Percentiles rank a stretch among this genome's conserved stretches.
Evolutionary conservation across 1,284 basidiomycete species (phyloP).

Genomic region (Apiotrichum laibachii): DNA sequence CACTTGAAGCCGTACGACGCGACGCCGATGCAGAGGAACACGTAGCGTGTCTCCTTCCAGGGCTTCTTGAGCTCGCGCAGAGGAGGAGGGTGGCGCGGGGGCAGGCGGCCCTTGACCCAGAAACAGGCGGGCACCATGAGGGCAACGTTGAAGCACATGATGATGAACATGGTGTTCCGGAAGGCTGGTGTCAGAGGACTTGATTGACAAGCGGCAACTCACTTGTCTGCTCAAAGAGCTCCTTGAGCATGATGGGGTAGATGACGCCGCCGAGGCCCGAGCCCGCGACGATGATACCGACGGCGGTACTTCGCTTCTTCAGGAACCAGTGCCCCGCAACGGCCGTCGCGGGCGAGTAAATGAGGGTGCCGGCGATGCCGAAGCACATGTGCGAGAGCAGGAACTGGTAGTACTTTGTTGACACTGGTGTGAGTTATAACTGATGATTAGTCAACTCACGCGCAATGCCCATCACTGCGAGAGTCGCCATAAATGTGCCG

Average conservation of each 20-base stretch:
- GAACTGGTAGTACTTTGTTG: conserved; percentile 47
- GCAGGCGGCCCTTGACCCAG: conserved; percentile 26
- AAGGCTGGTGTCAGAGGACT: conserved; percentile 8
- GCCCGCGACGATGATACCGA: conserved; percentile 45
- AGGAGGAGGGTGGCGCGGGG: conserved; percentile 21
- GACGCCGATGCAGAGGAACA: conserved; percentile 34
- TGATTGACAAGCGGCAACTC: conserved; percentile 9
- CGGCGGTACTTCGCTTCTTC: conserved; percentile 37
- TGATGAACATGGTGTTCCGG: conserved; percentile 27
- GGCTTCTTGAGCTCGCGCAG: conserved; percentile 21
- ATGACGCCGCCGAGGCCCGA: conserved; percentile 46
- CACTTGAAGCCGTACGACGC: conserved; percentile 16
- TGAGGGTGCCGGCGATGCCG: conserved; percentile 35
- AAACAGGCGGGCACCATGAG: conserved; percentile 26
- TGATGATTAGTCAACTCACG: conserved; percentile 4
- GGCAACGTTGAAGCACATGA: conserved; percentile 25
- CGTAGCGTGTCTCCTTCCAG: conserved; percentile 35
- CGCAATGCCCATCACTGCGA: conserved; percentile 4
- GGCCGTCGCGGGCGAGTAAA: conserved; percentile 45
- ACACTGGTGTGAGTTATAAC: conserved; percentile 27
- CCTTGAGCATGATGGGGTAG: conserved; percentile 44
- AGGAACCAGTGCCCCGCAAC: conserved; percentile 49
- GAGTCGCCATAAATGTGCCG: conserved; percentile 1
- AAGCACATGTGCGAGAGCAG: conserved; percentile 41
- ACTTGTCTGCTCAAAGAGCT: conserved; percentile 34